These are phyloP conservation scores for Cucumis cinereus DNA, from an alignment of 306 rosid species.

Conservation along the genomic window DNA sequence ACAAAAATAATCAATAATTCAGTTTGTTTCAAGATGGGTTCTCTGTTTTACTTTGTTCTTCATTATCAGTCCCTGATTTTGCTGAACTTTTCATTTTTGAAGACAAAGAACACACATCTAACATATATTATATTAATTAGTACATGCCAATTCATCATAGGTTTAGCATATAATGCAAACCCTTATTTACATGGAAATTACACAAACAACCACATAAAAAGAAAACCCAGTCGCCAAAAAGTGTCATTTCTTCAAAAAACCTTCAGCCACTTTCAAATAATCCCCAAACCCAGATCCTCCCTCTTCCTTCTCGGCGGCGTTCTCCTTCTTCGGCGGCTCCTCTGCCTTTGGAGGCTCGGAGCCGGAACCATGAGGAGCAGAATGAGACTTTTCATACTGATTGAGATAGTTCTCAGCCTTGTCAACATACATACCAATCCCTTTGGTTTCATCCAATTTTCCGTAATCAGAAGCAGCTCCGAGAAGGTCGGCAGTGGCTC, in stretches of 20 bases:
- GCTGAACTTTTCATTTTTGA: not conserved
- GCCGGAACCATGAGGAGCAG: not conserved
- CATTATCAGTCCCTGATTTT: no score
- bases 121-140: not conserved
- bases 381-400: not conserved
- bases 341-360: not conserved
- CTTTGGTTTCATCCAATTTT: not conserved
- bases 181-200: not conserved
- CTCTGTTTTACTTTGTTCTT: not conserved
- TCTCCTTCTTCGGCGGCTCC: not conserved
- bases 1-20: not conserved
- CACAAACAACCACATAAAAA: not conserved
- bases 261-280: conserved; percentile 10
- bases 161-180: not conserved
- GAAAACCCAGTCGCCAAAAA: not conserved
- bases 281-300: conserved; percentile 4
- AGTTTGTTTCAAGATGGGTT: not conserved
- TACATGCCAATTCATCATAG: not conserved
- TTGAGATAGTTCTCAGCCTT: conserved; percentile 10
- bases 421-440: not conserved
- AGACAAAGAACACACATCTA: not conserved
- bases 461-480: conserved; percentile 10
- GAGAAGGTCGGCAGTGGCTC: conserved; percentile 1
- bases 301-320: not conserved
- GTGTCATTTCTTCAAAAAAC: conserved; percentile 1